A percentile compares a stretch with the other conserved stretches of the same genome.
Evolutionary conservation across 176 grass and related monocot species (phyloP).

Genomic region (Eremochloa ophiuroides): DNA sequence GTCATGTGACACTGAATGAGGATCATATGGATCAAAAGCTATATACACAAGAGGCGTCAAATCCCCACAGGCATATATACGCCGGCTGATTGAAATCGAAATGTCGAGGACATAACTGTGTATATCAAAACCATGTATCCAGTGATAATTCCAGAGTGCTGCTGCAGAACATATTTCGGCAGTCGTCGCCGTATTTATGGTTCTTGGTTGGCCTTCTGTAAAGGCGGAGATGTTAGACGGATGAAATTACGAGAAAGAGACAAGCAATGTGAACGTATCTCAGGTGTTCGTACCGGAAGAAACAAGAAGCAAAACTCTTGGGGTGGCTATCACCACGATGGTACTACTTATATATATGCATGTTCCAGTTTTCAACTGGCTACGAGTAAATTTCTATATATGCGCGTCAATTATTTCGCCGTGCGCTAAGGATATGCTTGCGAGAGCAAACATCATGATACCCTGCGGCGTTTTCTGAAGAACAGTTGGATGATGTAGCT

Average conservation of each 20-base stretch:
- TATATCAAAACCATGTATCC: background rate
- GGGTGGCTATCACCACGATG: background rate
- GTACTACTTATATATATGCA: background rate
- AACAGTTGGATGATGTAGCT: background rate
- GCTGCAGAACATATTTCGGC: background rate
- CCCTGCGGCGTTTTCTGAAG: constrained; percentile 6
- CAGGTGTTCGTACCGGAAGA: constrained; percentile 2
- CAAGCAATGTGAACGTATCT: constrained; percentile 1
- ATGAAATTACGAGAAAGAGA: constrained; percentile 20
- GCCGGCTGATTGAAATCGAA: background rate
- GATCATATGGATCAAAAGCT: background rate
- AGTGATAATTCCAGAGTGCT: background rate
- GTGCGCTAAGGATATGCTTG: background rate
- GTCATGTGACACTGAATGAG: background rate
- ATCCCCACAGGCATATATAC: background rate
- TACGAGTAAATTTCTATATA: too few species aligned
- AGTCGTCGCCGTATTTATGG: constrained; percentile 14
- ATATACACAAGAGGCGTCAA: background rate
- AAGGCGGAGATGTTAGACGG: background rate
- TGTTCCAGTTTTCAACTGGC: too few species aligned
- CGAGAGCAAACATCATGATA: background rate
- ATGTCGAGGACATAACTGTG: too few species aligned
- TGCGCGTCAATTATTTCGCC: background rate
- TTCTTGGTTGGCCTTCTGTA: background rate
- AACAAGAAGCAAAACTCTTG: background rate